Percentiles rank a stretch among this genome's conserved stretches.
phyloP scores from a whole-genome alignment of 352 stramenopile species.

The Pythium utonaiense region DNA sequence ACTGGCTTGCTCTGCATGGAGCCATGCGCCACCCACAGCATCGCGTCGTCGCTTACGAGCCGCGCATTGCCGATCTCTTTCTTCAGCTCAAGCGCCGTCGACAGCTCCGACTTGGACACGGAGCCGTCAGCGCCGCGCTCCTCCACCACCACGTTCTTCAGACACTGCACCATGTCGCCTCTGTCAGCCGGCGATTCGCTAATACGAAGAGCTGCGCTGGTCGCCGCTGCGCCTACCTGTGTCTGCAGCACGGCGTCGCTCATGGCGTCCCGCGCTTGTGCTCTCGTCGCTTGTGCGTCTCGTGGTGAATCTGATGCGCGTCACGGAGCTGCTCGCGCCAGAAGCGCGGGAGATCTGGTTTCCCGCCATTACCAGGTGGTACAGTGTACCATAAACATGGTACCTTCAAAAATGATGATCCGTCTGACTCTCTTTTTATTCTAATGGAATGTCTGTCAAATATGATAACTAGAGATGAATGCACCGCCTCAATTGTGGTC shows the following conservation, averaged over 20 bases:
- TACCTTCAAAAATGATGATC: conserved; percentile 11
- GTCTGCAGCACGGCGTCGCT: conserved; percentile 10
- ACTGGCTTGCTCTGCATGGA: conserved; percentile 38
- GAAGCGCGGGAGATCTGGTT: conserved; percentile 23
- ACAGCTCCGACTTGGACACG: conserved; percentile 32
- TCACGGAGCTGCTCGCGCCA: background rate
- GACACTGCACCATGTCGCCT: conserved; percentile 32
- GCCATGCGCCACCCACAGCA: conserved; percentile 67
- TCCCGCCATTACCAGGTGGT: conserved; percentile 39
- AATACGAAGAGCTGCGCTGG: background rate
- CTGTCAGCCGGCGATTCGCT: background rate
- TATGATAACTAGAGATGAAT: no score
- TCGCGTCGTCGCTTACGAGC: conserved; percentile 61
- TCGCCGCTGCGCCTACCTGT: background rate
- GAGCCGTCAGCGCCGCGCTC: conserved; percentile 40
- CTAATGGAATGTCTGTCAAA: background rate
- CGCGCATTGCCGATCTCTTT: conserved; percentile 82
- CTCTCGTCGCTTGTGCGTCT: background rate
- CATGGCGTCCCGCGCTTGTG: conserved; percentile 2
- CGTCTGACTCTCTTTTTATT: no score
- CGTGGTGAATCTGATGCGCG: background rate
- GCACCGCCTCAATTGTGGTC: no score
- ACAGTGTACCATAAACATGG: conserved; percentile 19
- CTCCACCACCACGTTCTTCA: conserved; percentile 52
- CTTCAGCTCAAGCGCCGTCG: conserved; percentile 49